phyloP scores from a whole-genome alignment of 768 basidiomycete genomes.

The Lyophyllum atratum region DNA sequence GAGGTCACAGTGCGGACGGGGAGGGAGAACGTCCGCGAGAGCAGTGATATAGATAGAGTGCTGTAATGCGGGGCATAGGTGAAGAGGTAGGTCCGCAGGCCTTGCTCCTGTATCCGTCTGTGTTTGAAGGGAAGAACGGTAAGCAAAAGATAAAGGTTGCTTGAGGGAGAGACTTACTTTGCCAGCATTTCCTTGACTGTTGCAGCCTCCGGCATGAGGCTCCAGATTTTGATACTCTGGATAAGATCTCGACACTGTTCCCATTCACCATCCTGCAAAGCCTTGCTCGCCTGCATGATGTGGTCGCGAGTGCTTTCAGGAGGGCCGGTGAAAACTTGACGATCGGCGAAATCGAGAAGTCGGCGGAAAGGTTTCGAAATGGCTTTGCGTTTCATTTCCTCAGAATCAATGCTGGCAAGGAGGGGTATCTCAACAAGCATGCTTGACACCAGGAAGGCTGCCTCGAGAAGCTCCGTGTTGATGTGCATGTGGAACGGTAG shows the following conservation, averaged over 20 bases:
- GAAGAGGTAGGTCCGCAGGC: slow-evolving; percentile 94
- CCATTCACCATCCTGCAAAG: slow-evolving; percentile 96
- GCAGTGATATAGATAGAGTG: slow-evolving; percentile 83
- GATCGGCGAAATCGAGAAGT: slow-evolving; percentile 93
- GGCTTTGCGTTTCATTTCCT: slow-evolving; percentile 89
- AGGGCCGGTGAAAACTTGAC: slow-evolving; percentile 96
- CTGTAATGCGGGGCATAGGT: slow-evolving; percentile 96
- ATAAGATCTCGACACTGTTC: slow-evolving; percentile 92
- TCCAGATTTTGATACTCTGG: slow-evolving; percentile 97
- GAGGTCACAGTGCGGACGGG: slow-evolving; percentile 82
- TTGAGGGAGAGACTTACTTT: slow-evolving; percentile 53
- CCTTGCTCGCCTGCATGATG: slow-evolving; percentile 99
- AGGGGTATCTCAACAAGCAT: slow-evolving; percentile 98
- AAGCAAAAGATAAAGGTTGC: slow-evolving; percentile 9
- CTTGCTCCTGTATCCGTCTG: slow-evolving; percentile 98
- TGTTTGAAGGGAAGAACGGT: not conserved
- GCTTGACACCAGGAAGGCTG: slow-evolving; percentile 96
- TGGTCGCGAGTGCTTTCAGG: slow-evolving; percentile 99
- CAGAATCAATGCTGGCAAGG: slow-evolving; percentile 90
- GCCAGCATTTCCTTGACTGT: slow-evolving; percentile 94
- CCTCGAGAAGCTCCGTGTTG: slow-evolving; percentile 96
- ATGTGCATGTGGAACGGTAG: slow-evolving; percentile 99
- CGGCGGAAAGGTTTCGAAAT: slow-evolving; percentile 98
- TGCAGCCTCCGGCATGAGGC: slow-evolving; percentile 86
- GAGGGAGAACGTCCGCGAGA: slow-evolving; percentile 87